phyloP scores from a whole-genome alignment of 768 basidiomycete genomes.

The Amanita fuliginea region DNA sequence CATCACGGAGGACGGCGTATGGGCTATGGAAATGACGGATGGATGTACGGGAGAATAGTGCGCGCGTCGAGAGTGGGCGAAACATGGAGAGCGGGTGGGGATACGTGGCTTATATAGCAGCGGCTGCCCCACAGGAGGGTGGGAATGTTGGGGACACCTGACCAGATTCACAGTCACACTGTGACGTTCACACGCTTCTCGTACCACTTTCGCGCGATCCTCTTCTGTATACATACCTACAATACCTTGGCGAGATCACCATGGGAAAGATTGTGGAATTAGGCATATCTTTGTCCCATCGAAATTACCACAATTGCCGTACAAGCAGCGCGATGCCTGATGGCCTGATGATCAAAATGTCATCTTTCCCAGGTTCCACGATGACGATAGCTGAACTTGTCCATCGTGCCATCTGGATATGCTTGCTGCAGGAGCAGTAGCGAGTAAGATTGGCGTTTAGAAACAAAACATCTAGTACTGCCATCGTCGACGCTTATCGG shows the following conservation, averaged over 20 bases:
- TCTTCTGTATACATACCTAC: too few species aligned
- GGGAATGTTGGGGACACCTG: neutral
- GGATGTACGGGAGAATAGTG: neutral
- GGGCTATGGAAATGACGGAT: conserved; percentile 45
- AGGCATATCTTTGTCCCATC: conserved; percentile 71
- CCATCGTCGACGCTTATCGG: too few species aligned
- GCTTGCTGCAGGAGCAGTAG: conserved; percentile 47
- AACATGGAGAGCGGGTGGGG: neutral
- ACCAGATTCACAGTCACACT: too few species aligned
- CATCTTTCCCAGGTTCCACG: conserved; percentile 98
- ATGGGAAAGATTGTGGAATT: conserved; percentile 88
- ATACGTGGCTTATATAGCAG: neutral
- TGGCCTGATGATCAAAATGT: too few species aligned
- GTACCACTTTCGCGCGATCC: too few species aligned
- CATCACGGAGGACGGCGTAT: conserved; percentile 38
- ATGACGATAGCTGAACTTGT: conserved; percentile 95
- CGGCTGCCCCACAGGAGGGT: neutral
- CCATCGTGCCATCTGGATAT: conserved; percentile 60
- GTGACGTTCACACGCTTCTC: neutral
- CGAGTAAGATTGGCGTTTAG: too few species aligned
- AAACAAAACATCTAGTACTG: too few species aligned
- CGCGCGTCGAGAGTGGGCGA: neutral
- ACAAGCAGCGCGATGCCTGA: conserved; percentile 80
- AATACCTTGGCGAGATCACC: too few species aligned
- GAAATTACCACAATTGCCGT: conserved; percentile 27